Evolutionary conservation across 2,329 filamentous ascomycete genomes (phyloP), one percentile per base, ranked within the genome.

Genomic region (Drechslerella stenobrocha): DNA sequence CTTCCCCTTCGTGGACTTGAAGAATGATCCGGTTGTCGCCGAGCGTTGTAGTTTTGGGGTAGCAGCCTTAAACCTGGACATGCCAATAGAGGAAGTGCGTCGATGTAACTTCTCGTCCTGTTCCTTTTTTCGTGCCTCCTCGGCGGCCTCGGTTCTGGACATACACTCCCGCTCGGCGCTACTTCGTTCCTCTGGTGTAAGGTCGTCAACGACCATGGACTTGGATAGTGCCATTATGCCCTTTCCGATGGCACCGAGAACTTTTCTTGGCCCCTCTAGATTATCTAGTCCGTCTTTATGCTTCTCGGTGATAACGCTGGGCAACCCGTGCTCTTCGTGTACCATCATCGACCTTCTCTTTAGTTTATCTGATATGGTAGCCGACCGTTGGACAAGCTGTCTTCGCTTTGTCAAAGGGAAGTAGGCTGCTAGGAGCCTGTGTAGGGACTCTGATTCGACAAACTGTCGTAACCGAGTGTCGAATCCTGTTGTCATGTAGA

Each of bases 401-500:
- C 57, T 51, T 34, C 71, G 56, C 32, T 61, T 69, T 22, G 59
- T 61, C 35, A 70, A 58, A 6, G 70, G 71, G 59, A 71, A 69
- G 46, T 71, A 73, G 18, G 65, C 46, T 2, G 52, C 57, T 7
- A 71, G 23, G 7, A 70, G 56, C 18, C 34, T 57, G 28, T 73
- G 71, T 18, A 73, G 67, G 9, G 61, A 63, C 46, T 73, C 58
- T n/a, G 69, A 72, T 35, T 71, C 65, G 11, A 72, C 65, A 40
- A 72, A 72, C 47, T 72, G 70, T 28, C 70, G 69, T 34, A 73
- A 70, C 30, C 63, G 50, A 24, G 71, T 70, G 30, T 73, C 70
- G 46, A 72, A 70, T 6, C 69, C 70, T 15, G 70, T 71, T 6
- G 70, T 69, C 5, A 71, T 37, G 32, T 67, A 59, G 34, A 70